A percentile compares a stretch with the other conserved stretches of the same genome.
Evolutionary conservation across 768 basidiomycete genomes (phyloP).

Genomic region (Boletus coccyginus): DNA sequence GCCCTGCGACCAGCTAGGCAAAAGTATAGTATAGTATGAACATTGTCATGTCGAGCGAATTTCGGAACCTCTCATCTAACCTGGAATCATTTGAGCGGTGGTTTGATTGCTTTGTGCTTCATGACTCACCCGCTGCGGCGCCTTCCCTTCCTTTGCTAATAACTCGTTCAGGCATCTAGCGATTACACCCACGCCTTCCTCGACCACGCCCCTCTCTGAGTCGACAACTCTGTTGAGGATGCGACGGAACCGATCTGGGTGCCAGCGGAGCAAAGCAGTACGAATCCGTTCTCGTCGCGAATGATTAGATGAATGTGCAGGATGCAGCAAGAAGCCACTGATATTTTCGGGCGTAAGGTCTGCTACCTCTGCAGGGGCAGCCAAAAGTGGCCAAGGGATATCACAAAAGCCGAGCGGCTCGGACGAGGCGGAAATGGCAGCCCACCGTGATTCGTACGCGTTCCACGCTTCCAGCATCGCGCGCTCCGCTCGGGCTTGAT

Average conservation of each 20-base stretch:
- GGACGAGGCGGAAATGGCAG: slow-evolving; percentile 42
- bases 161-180: slow-evolving; percentile 67
- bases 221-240: slow-evolving; percentile 50
- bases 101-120: neutral
- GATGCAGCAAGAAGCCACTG: slow-evolving; percentile 58
- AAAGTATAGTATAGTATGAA: neutral
- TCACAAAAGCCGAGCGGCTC: slow-evolving; percentile 53
- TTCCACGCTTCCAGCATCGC: slow-evolving; percentile 55
- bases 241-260: slow-evolving; percentile 73
- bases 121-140: slow-evolving; percentile 18
- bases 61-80: slow-evolving; percentile 13
- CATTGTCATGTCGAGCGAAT: neutral
- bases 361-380: slow-evolving; percentile 39
- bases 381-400: slow-evolving; percentile 70
- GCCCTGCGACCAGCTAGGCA: neutral
- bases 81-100: slow-evolving; percentile 8
- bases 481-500: slow-evolving; percentile 42
- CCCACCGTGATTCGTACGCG: slow-evolving; percentile 66
- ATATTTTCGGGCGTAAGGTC: slow-evolving; percentile 59
- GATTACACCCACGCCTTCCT: slow-evolving; percentile 63
- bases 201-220: slow-evolving; percentile 50
- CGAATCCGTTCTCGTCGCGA: slow-evolving; percentile 66
- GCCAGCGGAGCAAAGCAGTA: slow-evolving; percentile 70
- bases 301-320: slow-evolving; percentile 56
- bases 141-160: slow-evolving; percentile 40